These are phyloP conservation scores for Aspergillus jensenii DNA, from an alignment of 2,329 filamentous ascomycete species.

Conservation along the genomic window DNA sequence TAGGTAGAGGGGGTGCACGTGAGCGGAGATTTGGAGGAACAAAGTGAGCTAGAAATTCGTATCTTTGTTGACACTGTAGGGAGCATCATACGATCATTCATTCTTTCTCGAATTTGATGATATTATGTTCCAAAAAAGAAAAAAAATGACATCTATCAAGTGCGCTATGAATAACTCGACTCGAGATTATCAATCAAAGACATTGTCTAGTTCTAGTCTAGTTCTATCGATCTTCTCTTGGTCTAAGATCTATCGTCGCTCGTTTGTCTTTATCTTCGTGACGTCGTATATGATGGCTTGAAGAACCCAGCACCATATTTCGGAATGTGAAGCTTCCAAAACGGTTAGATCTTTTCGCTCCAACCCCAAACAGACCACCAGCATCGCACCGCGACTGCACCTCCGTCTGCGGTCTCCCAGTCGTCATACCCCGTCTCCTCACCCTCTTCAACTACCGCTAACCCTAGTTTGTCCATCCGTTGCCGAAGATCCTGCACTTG, in stretches of 20 bases:
- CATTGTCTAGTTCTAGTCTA: conserved; percentile 5
- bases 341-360: conserved; percentile 35
- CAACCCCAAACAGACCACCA: conserved; percentile 51
- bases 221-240: conserved; percentile 1
- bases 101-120: not conserved
- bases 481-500: conserved; percentile 65
- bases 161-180: not conserved
- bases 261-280: conserved; percentile 30
- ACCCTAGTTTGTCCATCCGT: conserved; percentile 57
- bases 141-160: not conserved
- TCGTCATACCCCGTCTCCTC: conserved; percentile 49
- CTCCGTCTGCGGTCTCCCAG: conserved; percentile 45
- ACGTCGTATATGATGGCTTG: conserved; percentile 21
- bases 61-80: not conserved
- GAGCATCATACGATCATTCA: not conserved
- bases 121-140: not conserved
- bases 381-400: conserved; percentile 43
- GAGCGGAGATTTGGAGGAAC: not conserved
- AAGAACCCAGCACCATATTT: not conserved
- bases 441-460: conserved; percentile 53
- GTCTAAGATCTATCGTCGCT: conserved; percentile 1
- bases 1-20: not conserved
- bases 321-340: not conserved
- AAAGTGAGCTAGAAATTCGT: not conserved
- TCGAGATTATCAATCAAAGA: not conserved